These are phyloP conservation scores for Ecytonucleospora hepatopenaei DNA, from an alignment of 371 early-diverging fungal genomes.

Conservation along the genomic window DNA sequence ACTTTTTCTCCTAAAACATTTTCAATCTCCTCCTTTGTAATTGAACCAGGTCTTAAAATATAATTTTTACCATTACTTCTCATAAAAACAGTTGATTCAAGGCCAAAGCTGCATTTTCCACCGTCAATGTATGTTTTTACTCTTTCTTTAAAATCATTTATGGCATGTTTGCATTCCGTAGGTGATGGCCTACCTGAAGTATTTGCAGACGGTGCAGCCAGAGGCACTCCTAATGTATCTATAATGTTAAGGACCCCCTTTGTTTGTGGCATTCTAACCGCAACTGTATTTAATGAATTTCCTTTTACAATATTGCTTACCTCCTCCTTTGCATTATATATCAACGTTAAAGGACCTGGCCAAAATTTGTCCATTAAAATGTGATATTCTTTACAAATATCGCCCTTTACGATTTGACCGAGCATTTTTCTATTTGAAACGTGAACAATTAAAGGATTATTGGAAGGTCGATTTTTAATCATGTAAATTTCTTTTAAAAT, in stretches of 20 bases:
- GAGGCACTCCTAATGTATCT: conserved; percentile 68
- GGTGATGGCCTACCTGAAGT: conserved; percentile 86
- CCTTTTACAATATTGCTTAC: conserved; percentile 70
- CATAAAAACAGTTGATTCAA: conserved; percentile 88
- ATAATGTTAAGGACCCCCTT: conserved; percentile 78
- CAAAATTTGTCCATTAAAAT: conserved; percentile 64
- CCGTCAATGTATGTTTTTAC: conserved; percentile 78
- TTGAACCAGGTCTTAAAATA: conserved; percentile 88
- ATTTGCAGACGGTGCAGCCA: conserved; percentile 98
- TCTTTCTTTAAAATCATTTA: conserved; percentile 68
- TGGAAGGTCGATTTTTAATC: conserved; percentile 81
- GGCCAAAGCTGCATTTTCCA: conserved; percentile 74
- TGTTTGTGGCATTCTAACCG: conserved; percentile 80
- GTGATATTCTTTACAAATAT: conserved; percentile 43
- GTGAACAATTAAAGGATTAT: conserved; percentile 96
- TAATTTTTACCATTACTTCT: conserved; percentile 61
- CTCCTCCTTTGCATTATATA: conserved; percentile 64
- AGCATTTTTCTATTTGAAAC: conserved; percentile 79
- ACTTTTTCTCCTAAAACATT: conserved; percentile 11
- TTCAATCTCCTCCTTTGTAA: conserved; percentile 68
- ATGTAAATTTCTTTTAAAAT: conserved; percentile 71
- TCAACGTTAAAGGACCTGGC: conserved; percentile 93
- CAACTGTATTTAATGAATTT: conserved; percentile 59
- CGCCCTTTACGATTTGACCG: conserved; percentile 59
- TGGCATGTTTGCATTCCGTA: conserved; percentile 75